Conservation (phyloP, 2,329 filamentous ascomycete species). For the Penicillium sp. region DNA sequence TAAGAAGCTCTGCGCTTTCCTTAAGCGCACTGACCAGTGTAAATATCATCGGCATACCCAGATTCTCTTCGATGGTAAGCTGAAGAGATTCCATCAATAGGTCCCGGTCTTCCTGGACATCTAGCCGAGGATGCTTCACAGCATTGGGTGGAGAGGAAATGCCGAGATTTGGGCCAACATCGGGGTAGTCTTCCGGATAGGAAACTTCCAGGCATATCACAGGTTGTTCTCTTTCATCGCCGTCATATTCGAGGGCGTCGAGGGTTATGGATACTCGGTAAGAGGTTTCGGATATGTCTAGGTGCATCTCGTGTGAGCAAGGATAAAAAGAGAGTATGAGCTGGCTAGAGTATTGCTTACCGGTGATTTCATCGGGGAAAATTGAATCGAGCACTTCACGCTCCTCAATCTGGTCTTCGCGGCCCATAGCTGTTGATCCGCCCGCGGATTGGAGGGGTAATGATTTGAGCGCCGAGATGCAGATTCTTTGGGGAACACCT, state of each 20-base stretch:
- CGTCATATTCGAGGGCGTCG: conserved; percentile 62
- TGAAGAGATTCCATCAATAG: conserved; percentile 61
- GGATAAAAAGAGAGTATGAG: background rate
- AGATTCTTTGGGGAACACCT: background rate
- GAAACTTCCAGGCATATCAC: conserved; percentile 72
- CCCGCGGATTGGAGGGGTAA: conserved; percentile 27
- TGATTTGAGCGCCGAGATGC: conserved; percentile 3
- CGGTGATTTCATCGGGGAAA: conserved; percentile 93
- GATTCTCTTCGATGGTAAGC: conserved; percentile 75
- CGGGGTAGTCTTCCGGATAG: conserved; percentile 85
- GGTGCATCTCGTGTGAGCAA: conserved; percentile 14
- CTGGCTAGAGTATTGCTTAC: conserved; percentile 40
- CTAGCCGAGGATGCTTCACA: conserved; percentile 62
- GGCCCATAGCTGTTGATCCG: conserved; percentile 37
- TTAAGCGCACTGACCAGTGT: conserved; percentile 79
- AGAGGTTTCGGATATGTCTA: conserved; percentile 82
- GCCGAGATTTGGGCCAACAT: conserved; percentile 74
- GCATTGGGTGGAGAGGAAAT: conserved; percentile 65
- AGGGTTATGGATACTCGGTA: conserved; percentile 80
- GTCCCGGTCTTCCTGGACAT: conserved; percentile 69
- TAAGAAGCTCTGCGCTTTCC: conserved; percentile 78
- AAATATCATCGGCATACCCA: conserved; percentile 97
- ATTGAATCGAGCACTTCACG: conserved; percentile 96
- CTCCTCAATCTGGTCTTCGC: conserved; percentile 89
- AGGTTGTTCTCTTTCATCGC: conserved; percentile 54